Conservation (phyloP, 108 stramenopile genomes). For the Aurantiochytrium sp. region DNA sequence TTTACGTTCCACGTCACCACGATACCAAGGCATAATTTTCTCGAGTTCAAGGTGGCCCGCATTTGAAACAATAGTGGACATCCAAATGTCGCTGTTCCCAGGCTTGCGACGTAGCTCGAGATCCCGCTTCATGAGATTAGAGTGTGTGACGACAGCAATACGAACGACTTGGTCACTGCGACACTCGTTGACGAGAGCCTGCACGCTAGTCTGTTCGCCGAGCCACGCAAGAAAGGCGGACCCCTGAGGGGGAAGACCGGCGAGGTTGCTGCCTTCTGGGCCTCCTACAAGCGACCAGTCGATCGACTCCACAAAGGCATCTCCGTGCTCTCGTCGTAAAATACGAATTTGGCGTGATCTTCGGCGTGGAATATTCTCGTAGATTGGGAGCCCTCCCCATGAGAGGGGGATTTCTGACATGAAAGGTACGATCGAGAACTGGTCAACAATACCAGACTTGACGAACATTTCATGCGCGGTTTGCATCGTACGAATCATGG, state of each 20-base stretch:
- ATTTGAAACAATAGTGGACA: background rate
- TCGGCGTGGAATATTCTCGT: background rate
- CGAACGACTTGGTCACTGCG: background rate
- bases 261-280: background rate
- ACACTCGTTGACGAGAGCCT: background rate
- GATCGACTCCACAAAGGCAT: background rate
- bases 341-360: background rate
- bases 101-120: background rate
- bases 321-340: background rate
- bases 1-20: background rate
- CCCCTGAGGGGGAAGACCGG: background rate
- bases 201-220: background rate
- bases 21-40: background rate
- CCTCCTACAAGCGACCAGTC: conserved; percentile 17
- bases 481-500: background rate
- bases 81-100: background rate
- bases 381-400: background rate
- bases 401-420: background rate
- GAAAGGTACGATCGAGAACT: background rate
- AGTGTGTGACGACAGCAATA: background rate
- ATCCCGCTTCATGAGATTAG: background rate
- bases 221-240: background rate
- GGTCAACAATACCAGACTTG: background rate
- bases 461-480: background rate
- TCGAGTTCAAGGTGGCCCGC: background rate